A percentile compares a stretch with the other conserved stretches of the same genome.
Conservation (phyloP, 108 stramenopile genomes). For the Skeletonema costatum region DNA sequence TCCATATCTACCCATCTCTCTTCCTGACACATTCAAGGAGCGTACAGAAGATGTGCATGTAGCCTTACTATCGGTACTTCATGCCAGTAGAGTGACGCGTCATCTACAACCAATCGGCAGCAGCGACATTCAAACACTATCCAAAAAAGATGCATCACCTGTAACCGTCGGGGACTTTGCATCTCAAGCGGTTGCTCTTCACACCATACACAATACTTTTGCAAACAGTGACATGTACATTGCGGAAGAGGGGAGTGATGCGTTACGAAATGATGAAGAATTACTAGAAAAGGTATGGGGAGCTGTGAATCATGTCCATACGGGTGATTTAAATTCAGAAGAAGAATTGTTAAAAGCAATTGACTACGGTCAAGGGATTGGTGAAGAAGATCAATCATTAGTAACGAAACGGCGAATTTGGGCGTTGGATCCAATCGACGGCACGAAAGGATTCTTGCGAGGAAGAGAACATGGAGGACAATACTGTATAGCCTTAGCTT, state of each 20-base stretch:
- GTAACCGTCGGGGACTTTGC: conserved; percentile 74
- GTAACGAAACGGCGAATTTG: conserved; percentile 50
- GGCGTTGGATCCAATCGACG: conserved; percentile 91
- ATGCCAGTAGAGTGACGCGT: conserved; percentile 43
- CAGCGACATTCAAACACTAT: conserved; percentile 28
- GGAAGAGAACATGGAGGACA: conserved; percentile 61
- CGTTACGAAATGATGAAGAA: conserved; percentile 23
- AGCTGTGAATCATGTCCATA: conserved; percentile 19
- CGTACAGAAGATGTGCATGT: conserved; percentile 27
- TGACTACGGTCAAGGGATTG: conserved; percentile 46
- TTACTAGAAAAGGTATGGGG: conserved; percentile 35
- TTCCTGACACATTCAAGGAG: conserved; percentile 12
- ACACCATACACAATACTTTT: conserved; percentile 41
- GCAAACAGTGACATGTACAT: conserved; percentile 47
- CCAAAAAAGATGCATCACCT: conserved; percentile 62
- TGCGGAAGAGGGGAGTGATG: conserved; percentile 63
- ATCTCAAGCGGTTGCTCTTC: conserved; percentile 59
- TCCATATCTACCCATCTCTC: background rate
- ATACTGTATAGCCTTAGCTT: conserved; percentile 75
- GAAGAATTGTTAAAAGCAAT: conserved; percentile 45
- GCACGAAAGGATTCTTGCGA: conserved; percentile 90
- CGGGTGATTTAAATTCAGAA: background rate
- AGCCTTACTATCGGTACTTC: conserved; percentile 45
- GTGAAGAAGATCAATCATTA: background rate
- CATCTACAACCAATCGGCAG: conserved; percentile 34